These are phyloP conservation scores for Chloris gayana DNA, from an alignment of 176 grass and related monocot species.

Conservation along the genomic window DNA sequence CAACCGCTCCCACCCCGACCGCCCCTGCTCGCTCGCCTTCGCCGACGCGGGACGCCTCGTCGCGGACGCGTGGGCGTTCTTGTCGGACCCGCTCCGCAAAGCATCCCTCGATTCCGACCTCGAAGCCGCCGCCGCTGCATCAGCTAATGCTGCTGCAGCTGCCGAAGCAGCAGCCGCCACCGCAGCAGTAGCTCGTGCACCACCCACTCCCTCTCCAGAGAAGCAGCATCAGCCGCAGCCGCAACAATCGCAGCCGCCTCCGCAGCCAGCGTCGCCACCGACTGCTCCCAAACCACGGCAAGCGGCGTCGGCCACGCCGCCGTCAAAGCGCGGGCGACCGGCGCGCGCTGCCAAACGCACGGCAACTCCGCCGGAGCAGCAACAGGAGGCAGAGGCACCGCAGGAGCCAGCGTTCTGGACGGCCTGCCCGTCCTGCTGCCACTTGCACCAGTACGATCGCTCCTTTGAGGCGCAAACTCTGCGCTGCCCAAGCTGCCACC, in stretches of 20 bases:
- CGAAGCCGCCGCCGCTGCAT: conserved; percentile 10
- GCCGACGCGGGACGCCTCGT: conserved; percentile 59
- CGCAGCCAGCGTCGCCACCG: neutral
- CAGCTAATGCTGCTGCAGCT: neutral
- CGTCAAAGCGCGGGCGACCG: conserved; percentile 8
- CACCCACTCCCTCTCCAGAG: conserved; percentile 20
- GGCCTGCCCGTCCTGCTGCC: conserved; percentile 55
- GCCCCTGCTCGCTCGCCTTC: conserved; percentile 35
- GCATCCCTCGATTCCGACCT: conserved; percentile 26
- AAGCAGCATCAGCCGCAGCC: neutral
- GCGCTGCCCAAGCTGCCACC: conserved; percentile 61
- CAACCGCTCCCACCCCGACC: conserved; percentile 34
- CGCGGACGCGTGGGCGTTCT: conserved; percentile 57
- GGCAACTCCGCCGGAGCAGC: neutral
- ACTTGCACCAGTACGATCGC: conserved; percentile 75
- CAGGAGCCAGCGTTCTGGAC: conserved; percentile 38
- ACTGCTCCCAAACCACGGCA: conserved; percentile 6
- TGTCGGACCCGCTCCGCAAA: conserved; percentile 54
- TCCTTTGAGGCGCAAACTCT: conserved; percentile 59
- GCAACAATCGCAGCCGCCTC: neutral
- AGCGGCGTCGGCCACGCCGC: neutral
- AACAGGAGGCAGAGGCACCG: neutral
- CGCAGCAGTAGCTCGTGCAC: conserved; percentile 5
- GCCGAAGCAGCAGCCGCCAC: neutral
- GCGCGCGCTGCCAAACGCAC: neutral